phyloP scores from a whole-genome alignment of 2,329 filamentous ascomycete genomes.

The Achaetomium macrosporum region DNA sequence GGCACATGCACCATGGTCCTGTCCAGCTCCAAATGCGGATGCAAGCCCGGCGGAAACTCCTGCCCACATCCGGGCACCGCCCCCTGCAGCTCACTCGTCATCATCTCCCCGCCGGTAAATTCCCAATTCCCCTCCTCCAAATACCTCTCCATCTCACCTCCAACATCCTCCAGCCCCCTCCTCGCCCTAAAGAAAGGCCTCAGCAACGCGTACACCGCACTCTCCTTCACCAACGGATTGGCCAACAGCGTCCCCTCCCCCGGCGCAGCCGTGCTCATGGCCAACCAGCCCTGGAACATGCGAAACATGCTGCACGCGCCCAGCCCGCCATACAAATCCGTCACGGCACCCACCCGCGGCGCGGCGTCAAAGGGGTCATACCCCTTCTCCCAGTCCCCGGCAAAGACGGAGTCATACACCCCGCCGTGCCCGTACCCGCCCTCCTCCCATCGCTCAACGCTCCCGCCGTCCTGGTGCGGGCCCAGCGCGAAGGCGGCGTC shows the following conservation, averaged over 20 bases:
- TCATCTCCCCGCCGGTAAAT: slow-evolving; percentile 23
- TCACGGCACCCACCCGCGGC: slow-evolving; percentile 59
- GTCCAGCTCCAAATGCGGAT: slow-evolving; percentile 64
- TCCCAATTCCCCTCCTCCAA: slow-evolving; percentile 39
- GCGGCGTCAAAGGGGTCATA: slow-evolving; percentile 80
- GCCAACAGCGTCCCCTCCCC: slow-evolving; percentile 76
- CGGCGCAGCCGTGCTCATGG: slow-evolving; percentile 66
- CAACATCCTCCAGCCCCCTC: slow-evolving; percentile 28
- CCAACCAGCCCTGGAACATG: slow-evolving; percentile 86
- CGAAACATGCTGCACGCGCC: slow-evolving; percentile 81
- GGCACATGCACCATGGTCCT: slow-evolving; percentile 68
- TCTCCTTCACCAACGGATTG: slow-evolving; percentile 68
- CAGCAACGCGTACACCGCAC: slow-evolving; percentile 74
- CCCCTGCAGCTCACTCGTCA: slow-evolving; percentile 51
- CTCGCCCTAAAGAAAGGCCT: slow-evolving; percentile 72
- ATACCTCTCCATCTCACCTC: slow-evolving; percentile 5
- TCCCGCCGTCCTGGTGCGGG: slow-evolving; percentile 68
- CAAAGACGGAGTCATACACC: slow-evolving; percentile 68
- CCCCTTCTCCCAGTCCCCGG: slow-evolving; percentile 65
- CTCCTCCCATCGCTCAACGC: slow-evolving; percentile 68
- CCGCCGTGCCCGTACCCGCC: slow-evolving; percentile 59
- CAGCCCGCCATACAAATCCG: slow-evolving; percentile 73
- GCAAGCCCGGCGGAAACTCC: slow-evolving; percentile 57
- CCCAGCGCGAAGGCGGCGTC: slow-evolving; percentile 66
- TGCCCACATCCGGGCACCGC: slow-evolving; percentile 63